Evolutionary conservation across 176 grass and related monocot genomes (phyloP), one percentile per base, ranked within the genome.

Genomic region (Miscanthus lutarioriparius): DNA sequence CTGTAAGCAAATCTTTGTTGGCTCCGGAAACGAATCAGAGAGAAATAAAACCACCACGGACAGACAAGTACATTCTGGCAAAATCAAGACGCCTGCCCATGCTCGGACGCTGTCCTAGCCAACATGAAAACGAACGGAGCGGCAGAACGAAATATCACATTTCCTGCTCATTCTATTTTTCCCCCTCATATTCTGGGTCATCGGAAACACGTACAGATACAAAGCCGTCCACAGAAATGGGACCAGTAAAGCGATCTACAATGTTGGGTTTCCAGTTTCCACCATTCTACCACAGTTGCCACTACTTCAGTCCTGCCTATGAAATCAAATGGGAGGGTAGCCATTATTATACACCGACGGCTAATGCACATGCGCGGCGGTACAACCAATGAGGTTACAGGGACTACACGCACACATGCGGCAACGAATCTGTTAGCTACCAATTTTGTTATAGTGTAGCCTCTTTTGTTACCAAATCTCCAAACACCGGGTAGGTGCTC

Each of bases 371-470:
- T 43, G 45, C n/a, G 72, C 54, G 3, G 32, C 23, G 38, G 53
- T 43, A 85, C 26, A 65, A 86, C 26, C 35, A 77, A 82, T 86
- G 64, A 10, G 62, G 41, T 89, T 81, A 82, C 87, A 80, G 12
- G 36, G 36, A 43, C 26, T 59, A 54, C 25, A 65, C 14, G 49
- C 82, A 49, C 80, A 12, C 44, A 75, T 56, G 70, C 82, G 30
- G n/a, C 84, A 83, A 87, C 2, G 30, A 90, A 87, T 90, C 28
- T 83, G 88, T 87, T 87, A 90, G 61, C 75, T 83, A 87, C 14
- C 28, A 62, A 49, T 61, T 26, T 49, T 76, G 35, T 19, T 38
- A 13, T 75, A 84, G 49, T 84, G 80, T 87, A 35, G 12, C 67
- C 78, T 79, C 61, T 80, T 83, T 38, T 67, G 36, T 83, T 75